These are phyloP conservation scores for Fusarium xylarioides DNA, from an alignment of 2,329 filamentous ascomycete species.

Conservation along the genomic window DNA sequence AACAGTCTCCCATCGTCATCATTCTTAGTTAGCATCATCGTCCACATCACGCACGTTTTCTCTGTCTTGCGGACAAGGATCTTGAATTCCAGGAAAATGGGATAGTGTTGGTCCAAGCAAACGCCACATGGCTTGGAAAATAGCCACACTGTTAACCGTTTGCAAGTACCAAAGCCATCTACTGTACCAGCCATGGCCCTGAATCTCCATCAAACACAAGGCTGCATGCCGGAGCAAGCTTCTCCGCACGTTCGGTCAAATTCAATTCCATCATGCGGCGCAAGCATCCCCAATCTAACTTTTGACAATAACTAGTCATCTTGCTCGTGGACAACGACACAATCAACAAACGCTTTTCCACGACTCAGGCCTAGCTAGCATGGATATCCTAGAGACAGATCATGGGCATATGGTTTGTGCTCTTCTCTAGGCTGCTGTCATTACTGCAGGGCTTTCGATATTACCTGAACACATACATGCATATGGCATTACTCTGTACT, in stretches of 20 bases:
- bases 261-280: conserved; percentile 36
- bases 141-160: conserved; percentile 15
- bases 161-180: conserved; percentile 6
- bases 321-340: conserved; percentile 13
- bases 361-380: conserved; percentile 16
- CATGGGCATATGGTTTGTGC: conserved; percentile 36
- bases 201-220: conserved; percentile 35
- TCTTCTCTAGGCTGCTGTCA: conserved; percentile 35
- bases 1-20: conserved; percentile 11
- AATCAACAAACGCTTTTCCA: conserved; percentile 7
- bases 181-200: conserved; percentile 20
- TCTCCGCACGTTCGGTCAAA: conserved; percentile 40
- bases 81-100: conserved; percentile 17
- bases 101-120: conserved; percentile 5
- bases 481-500: background rate
- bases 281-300: conserved; percentile 26
- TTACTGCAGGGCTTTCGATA: conserved; percentile 28
- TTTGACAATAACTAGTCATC: conserved; percentile 14
- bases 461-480: conserved; percentile 2
- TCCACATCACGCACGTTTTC: conserved; percentile 9
- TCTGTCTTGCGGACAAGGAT: conserved; percentile 27
- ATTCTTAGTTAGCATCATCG: conserved; percentile 7
- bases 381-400: conserved; percentile 17
- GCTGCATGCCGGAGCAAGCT: conserved; percentile 33
- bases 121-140: conserved; percentile 33